These are phyloP conservation scores for Solanum aculeatissimum DNA, from an alignment of 305 asterid species.

Conservation along the genomic window DNA sequence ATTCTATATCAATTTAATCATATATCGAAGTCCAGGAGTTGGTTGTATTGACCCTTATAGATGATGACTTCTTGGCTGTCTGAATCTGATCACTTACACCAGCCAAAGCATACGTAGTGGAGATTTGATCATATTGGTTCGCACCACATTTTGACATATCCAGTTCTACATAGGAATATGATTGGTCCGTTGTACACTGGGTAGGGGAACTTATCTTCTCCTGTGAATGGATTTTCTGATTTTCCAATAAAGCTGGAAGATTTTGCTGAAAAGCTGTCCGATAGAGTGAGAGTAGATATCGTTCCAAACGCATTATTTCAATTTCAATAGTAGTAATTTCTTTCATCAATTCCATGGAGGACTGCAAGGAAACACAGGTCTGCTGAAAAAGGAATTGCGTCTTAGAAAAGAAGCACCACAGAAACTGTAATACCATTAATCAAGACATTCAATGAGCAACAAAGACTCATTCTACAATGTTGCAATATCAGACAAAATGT, in stretches of 20 bases:
- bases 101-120: constrained; percentile 32
- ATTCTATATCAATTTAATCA: not conserved
- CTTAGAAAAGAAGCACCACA: not conserved
- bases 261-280: constrained; percentile 45
- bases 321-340: constrained; percentile 66
- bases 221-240: constrained; percentile 5
- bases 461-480: not conserved
- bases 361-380: constrained; percentile 25
- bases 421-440: not conserved
- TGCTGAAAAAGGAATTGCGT: constrained; percentile 1
- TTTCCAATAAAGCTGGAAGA: constrained; percentile 23
- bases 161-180: constrained; percentile 8
- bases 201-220: constrained; percentile 14
- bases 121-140: constrained; percentile 12
- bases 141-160: constrained; percentile 8
- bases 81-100: constrained; percentile 31
- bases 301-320: constrained; percentile 62
- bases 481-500: not conserved
- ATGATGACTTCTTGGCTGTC: constrained; percentile 25
- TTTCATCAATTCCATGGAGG: constrained; percentile 50
- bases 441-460: not conserved
- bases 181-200: constrained; percentile 10
- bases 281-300: constrained; percentile 59
- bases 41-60: constrained; percentile 28
- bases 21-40: not conserved